These are phyloP conservation scores for Aspergillus hortae DNA, from an alignment of 2,329 filamentous ascomycete species.

Conservation along the genomic window DNA sequence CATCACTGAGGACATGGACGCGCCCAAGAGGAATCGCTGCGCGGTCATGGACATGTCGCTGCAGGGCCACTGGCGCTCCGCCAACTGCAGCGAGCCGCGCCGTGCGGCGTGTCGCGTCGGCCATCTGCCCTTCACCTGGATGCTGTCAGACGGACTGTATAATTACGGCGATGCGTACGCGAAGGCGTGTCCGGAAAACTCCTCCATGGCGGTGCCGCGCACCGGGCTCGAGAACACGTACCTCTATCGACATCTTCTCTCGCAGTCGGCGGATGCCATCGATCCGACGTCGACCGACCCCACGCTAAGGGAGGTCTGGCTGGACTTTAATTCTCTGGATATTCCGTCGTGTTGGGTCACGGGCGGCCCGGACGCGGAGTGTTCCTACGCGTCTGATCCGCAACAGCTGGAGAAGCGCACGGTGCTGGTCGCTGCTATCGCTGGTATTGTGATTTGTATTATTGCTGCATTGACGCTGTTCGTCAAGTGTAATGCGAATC, in stretches of 20 bases:
- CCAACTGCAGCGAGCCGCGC: slow-evolving; percentile 52
- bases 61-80: slow-evolving; percentile 55
- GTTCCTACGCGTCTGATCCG: slow-evolving; percentile 53
- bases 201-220: slow-evolving; percentile 55
- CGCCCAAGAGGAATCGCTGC: slow-evolving; percentile 48
- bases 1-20: slow-evolving; percentile 20
- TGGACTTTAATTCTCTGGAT: slow-evolving; percentile 61
- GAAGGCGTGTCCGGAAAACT: slow-evolving; percentile 47
- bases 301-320: slow-evolving; percentile 44
- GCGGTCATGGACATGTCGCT: slow-evolving; percentile 50
- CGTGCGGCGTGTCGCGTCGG: slow-evolving; percentile 56
- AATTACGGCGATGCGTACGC: slow-evolving; percentile 44
- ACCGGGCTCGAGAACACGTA: slow-evolving; percentile 63
- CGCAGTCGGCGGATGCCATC: slow-evolving; percentile 25
- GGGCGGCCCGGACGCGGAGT: slow-evolving; percentile 53
- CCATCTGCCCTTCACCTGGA: slow-evolving; percentile 57
- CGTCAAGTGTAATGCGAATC: slow-evolving; percentile 62
- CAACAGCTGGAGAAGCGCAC: slow-evolving; percentile 43
- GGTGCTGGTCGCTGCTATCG: slow-evolving; percentile 60
- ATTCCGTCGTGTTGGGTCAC: slow-evolving; percentile 58
- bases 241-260: slow-evolving; percentile 44
- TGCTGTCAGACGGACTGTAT: slow-evolving; percentile 42
- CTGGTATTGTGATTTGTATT: slow-evolving; percentile 60
- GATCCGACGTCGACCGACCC: slow-evolving; percentile 24
- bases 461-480: slow-evolving; percentile 60